Conservation (phyloP, 1,139 yeast genomes). For the Petasospora fabianii region DNA sequence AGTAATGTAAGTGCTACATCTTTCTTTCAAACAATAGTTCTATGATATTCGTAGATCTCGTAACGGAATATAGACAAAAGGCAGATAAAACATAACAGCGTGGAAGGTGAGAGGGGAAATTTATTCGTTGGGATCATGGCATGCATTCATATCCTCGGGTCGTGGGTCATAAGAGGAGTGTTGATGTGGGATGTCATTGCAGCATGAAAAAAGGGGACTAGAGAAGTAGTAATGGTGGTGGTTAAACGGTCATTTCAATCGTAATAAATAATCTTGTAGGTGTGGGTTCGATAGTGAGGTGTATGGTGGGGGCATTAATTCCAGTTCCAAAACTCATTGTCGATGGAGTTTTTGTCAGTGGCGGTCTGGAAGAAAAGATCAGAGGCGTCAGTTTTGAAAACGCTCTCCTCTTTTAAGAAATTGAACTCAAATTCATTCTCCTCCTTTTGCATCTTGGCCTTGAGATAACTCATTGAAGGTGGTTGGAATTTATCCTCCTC, state of each 20-base stretch:
- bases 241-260: neutral
- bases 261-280: slow-evolving; percentile 1
- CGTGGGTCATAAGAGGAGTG: no score
- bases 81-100: no score
- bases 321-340: slow-evolving; percentile 21
- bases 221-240: neutral
- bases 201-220: no score
- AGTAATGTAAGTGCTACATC: no score
- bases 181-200: no score
- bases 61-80: no score
- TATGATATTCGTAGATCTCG: no score
- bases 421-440: slow-evolving; percentile 23
- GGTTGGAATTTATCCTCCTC: slow-evolving; percentile 4
- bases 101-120: no score
- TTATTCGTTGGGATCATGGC: no score
- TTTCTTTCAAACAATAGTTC: no score
- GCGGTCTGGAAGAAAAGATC: slow-evolving; percentile 18
- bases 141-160: no score
- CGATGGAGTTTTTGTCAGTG: slow-evolving; percentile 11
- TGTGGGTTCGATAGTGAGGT: neutral
- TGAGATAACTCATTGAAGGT: slow-evolving; percentile 14
- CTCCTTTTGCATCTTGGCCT: slow-evolving; percentile 11
- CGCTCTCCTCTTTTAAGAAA: slow-evolving; percentile 21
- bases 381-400: slow-evolving; percentile 10
- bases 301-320: slow-evolving; percentile 1